phyloP scores from a whole-genome alignment of 1,284 basidiomycete species.

The Waitea zeae region DNA sequence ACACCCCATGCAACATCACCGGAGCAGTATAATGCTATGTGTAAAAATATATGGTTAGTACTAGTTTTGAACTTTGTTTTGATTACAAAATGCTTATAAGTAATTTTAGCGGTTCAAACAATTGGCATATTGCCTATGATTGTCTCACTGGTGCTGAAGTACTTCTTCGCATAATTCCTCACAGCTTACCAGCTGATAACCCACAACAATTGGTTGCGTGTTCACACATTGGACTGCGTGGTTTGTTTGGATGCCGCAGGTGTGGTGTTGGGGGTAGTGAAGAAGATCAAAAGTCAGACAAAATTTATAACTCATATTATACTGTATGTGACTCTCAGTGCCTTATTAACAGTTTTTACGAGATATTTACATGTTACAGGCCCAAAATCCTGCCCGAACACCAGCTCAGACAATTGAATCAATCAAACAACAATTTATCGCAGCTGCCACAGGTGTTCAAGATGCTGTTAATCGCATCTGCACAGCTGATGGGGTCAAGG shows the following conservation, averaged over 20 bases:
- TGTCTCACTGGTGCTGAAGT: conserved; percentile 11
- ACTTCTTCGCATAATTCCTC: conserved; percentile 11
- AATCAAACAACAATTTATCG: conserved; percentile 10
- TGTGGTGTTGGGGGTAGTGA: conserved; percentile 10
- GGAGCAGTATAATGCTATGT: conserved; percentile 14
- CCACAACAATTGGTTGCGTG: conserved; percentile 16
- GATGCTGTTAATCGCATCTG: conserved; percentile 8
- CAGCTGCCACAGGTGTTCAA: conserved; percentile 9
- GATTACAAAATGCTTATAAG: too few species aligned
- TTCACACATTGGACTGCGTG: conserved; percentile 11
- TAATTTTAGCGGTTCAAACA: conserved; percentile 1
- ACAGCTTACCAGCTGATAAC: conserved; percentile 17
- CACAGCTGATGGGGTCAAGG: conserved; percentile 17
- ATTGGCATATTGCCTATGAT: conserved; percentile 10
- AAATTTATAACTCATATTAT: conserved; percentile 13
- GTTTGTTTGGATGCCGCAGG: conserved; percentile 11
- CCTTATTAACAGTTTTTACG: background rate
- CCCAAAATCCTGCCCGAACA: conserved; percentile 8
- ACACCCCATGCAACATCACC: conserved; percentile 14
- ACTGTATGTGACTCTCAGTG: conserved; percentile 7
- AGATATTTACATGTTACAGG: conserved; percentile 5
- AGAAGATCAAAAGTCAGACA: conserved; percentile 9
- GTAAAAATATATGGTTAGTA: conserved; percentile 10
- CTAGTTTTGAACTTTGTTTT: too few species aligned
- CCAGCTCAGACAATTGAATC: conserved; percentile 8